Evolutionary conservation across 2,329 filamentous ascomycete species (phyloP).

Genomic region (Pseudogymnoascus sp.): DNA sequence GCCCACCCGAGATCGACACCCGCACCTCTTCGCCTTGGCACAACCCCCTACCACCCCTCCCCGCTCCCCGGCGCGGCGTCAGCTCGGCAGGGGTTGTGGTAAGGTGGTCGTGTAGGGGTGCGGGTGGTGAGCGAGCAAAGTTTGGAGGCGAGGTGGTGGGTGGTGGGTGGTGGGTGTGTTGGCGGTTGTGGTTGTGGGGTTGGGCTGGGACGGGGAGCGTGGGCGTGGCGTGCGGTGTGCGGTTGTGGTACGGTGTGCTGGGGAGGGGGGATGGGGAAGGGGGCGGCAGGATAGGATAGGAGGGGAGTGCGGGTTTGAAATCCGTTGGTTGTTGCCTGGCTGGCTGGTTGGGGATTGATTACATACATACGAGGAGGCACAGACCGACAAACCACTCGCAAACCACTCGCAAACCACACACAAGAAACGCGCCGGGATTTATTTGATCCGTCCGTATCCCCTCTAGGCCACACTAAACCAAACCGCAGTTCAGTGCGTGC

Average conservation of each 20-base stretch:
- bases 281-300: not conserved
- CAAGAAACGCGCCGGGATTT: too few species aligned
- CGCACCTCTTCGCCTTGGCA: not conserved
- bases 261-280: too few species aligned
- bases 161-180: not conserved
- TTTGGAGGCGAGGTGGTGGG: not conserved
- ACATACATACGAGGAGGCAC: too few species aligned
- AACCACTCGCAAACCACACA: too few species aligned
- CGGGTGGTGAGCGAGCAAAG: not conserved
- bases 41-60: not conserved
- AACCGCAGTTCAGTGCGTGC: not conserved
- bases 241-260: not conserved
- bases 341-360: too few species aligned
- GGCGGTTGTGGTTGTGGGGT: not conserved
- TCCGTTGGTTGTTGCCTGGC: not conserved
- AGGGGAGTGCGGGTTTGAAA: not conserved
- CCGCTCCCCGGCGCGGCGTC: not conserved
- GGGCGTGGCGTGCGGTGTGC: not conserved
- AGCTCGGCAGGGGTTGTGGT: not conserved
- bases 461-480: not conserved
- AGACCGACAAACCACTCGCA: too few species aligned
- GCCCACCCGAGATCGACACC: slow-evolving; percentile 8
- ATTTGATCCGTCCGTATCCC: too few species aligned
- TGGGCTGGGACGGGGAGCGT: not conserved
- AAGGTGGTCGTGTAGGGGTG: not conserved